Conservation (phyloP, 2,329 filamentous ascomycete genomes). For the Fusarium succisae region DNA sequence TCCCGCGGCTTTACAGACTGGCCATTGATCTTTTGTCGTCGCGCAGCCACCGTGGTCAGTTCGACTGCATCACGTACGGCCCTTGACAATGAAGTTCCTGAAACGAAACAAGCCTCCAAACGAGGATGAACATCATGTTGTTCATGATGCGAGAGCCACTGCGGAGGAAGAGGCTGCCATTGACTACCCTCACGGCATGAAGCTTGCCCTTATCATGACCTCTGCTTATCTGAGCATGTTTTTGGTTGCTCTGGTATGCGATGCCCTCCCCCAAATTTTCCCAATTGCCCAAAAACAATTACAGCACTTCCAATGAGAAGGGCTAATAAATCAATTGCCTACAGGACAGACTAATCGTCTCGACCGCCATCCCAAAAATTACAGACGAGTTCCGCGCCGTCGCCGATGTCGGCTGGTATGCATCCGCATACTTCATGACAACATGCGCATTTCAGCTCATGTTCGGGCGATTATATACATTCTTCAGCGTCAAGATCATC, state of each 20-base stretch:
- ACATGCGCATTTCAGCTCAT: slow-evolving; percentile 50
- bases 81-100: background rate
- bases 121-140: background rate
- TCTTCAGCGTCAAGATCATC: slow-evolving; percentile 54
- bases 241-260: background rate
- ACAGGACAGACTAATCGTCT: slow-evolving; percentile 49
- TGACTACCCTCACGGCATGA: background rate
- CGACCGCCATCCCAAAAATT: slow-evolving; percentile 61
- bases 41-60: background rate
- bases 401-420: slow-evolving; percentile 63
- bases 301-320: background rate
- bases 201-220: background rate
- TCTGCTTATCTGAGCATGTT: slow-evolving; percentile 5
- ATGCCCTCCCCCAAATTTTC: background rate
- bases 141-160: background rate
- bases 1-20: background rate
- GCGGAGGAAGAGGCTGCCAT: background rate
- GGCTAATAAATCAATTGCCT: background rate
- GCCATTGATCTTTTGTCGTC: background rate
- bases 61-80: background rate
- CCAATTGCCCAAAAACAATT: background rate
- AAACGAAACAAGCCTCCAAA: background rate
- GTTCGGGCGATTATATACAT: slow-evolving; percentile 55
- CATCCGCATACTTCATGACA: slow-evolving; percentile 57
- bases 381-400: slow-evolving; percentile 57